Base-by-base conservation (phyloP, 352 stramenopile genomes). In the Phytophthora pistaciae region DNA sequence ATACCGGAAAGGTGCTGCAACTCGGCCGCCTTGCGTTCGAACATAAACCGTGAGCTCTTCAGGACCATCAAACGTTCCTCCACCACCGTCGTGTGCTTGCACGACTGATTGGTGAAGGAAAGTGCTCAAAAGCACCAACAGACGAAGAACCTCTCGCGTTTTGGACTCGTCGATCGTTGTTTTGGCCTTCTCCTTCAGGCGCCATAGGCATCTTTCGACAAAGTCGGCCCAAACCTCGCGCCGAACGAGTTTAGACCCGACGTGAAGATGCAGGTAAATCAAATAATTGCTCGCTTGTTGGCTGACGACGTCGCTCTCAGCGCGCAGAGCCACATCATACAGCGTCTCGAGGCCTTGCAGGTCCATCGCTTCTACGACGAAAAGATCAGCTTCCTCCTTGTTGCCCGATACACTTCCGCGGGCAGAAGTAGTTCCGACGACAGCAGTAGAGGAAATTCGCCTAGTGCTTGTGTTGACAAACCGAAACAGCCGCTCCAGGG, bases 161-260 rank as follows among this genome's bases (percentile, higher is more conserved):
- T 66, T 77, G 0, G 56, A 75, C 42, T 49, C 56, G 44, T 80
- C 36, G 31, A 73, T 54, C 31, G 49, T 56, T 8, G n/a, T 65
- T 44, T 81, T 81, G 8, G 71, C 60, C n/a, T 70, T 67, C n/a
- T 87, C 72, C 25, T 83, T 73, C 23, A 92, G 40, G 3, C 71
- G 79, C 48, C 73, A 66, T 3, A 92, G 65, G 68, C 83, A 91
- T 14, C 66, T 75, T 56, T 74, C 67, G 18, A 87, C 81, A 71
- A 92, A 93, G 25, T 90, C 81, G 27, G 75, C 66, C 86, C 86
- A 93, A 5, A 92, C 83, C 46, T 93, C 86, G 20, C 78, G 82
- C 4, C 85, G 86, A 44, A 90, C 80, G 14, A 92, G 80, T 49
- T 93, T 92, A 29, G 79, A 87, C 1, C 85, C 84, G 7, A 92